Percentiles rank a stretch among this genome's conserved stretches.
These are phyloP conservation scores for Paxillus ammoniavirescens DNA, from an alignment of 768 basidiomycete genomes.

Conservation along the genomic window DNA sequence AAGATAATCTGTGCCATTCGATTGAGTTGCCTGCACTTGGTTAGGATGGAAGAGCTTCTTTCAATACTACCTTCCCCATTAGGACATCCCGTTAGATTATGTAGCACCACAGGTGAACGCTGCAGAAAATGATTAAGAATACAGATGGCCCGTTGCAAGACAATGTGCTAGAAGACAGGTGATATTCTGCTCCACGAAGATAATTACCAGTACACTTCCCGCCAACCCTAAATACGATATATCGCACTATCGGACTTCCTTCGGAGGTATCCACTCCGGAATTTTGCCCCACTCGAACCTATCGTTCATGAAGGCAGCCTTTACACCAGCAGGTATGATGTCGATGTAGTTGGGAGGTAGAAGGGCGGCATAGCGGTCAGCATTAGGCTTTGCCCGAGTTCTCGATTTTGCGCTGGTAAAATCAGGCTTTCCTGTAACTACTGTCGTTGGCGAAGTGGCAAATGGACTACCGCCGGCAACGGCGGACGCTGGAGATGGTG, in stretches of 20 bases:
- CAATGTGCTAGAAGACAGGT: background rate
- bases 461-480: slow-evolving; percentile 21
- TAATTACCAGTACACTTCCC: no score
- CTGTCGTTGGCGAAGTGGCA: slow-evolving; percentile 25
- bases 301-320: slow-evolving; percentile 51
- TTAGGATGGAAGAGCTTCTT: background rate
- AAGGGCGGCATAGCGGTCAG: slow-evolving; percentile 53
- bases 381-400: slow-evolving; percentile 40
- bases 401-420: slow-evolving; percentile 33
- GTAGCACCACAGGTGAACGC: no score
- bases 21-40: no score
- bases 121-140: background rate
- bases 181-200: no score
- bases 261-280: slow-evolving; percentile 74
- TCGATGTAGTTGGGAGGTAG: slow-evolving; percentile 61
- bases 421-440: slow-evolving; percentile 27
- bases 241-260: slow-evolving; percentile 46
- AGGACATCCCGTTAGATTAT: no score
- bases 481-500: slow-evolving; percentile 20
- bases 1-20: slow-evolving; percentile 10
- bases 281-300: slow-evolving; percentile 70
- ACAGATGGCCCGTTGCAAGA: background rate
- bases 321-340: slow-evolving; percentile 47
- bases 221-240: no score
- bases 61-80: slow-evolving; percentile 15